phyloP scores from a whole-genome alignment of 352 stramenopile genomes.

The Phytopythium aichiense region DNA sequence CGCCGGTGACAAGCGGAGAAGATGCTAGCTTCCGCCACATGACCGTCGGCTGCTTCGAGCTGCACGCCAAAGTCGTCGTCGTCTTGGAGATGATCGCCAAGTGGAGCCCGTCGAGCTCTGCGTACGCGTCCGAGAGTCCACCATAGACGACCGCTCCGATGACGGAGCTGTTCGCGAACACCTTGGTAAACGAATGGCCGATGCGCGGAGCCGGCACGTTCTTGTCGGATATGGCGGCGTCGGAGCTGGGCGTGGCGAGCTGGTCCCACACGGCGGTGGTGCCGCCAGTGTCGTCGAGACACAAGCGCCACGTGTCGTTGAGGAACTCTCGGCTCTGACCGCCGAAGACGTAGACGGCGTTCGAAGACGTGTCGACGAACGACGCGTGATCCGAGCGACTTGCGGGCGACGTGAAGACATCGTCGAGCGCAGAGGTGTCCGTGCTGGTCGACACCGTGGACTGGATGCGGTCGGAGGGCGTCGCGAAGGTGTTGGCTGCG shows the following conservation, averaged over 20 bases:
- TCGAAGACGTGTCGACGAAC: constrained; percentile 20
- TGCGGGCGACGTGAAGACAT: constrained; percentile 53
- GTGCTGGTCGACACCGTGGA: constrained; percentile 26
- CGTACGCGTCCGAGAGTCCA: constrained; percentile 41
- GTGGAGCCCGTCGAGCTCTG: constrained; percentile 35
- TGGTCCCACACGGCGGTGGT: constrained; percentile 47
- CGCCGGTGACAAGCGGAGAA: constrained; percentile 4
- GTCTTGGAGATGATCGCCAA: constrained; percentile 40
- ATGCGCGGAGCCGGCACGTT: constrained; percentile 34
- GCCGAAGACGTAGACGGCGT: constrained; percentile 45
- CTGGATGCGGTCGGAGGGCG: constrained; percentile 43
- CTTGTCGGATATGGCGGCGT: constrained; percentile 18
- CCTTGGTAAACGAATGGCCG: constrained; percentile 51
- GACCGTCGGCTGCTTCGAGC: constrained; percentile 26
- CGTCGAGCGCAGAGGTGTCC: constrained; percentile 19
- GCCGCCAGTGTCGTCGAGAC: constrained; percentile 30
- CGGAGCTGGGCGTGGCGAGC: constrained; percentile 27
- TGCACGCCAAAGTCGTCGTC: constrained; percentile 10
- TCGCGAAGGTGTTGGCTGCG: constrained; percentile 30
- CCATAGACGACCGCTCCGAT: constrained; percentile 45
- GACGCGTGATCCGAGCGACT: constrained; percentile 55
- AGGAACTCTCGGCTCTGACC: constrained; percentile 53
- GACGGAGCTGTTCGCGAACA: constrained; percentile 43
- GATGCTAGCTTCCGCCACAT: constrained; percentile 32
- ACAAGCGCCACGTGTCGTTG: constrained; percentile 60